Conservation (phyloP, 2,329 filamentous ascomycete species). For the Trichoderma lentiforme region DNA sequence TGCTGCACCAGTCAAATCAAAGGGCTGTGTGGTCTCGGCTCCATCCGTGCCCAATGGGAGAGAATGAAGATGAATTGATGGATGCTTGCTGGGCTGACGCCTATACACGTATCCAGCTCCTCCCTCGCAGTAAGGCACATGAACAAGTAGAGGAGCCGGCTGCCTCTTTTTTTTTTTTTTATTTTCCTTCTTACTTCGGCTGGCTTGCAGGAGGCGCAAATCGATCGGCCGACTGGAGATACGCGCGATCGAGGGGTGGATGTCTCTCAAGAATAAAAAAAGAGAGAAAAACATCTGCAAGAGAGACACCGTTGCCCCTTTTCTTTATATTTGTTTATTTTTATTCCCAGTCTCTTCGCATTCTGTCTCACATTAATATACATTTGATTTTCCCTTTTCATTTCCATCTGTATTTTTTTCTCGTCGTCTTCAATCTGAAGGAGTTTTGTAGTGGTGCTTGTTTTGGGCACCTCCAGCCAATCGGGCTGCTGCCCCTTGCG, state of each 20-base stretch:
- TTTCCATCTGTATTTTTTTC: background rate
- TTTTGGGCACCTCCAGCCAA: background rate
- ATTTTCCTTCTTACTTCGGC: background rate
- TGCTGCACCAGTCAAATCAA: background rate
- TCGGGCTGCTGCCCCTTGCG: constrained; percentile 10
- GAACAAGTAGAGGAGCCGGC: background rate
- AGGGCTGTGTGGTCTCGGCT: background rate
- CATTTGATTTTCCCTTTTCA: background rate
- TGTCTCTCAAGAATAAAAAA: background rate
- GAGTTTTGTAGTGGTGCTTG: background rate
- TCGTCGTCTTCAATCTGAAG: background rate
- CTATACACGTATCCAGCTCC: background rate
- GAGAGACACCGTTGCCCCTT: background rate
- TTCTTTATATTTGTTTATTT: background rate
- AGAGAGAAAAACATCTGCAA: background rate
- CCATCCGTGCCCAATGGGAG: background rate
- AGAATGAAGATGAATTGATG: background rate
- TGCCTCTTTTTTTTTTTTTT: background rate
- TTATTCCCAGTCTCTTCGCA: background rate
- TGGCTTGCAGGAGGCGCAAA: background rate
- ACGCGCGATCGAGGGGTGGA: background rate
- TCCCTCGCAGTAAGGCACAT: background rate
- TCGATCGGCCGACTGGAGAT: background rate
- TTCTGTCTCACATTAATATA: background rate
- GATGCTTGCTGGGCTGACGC: background rate